A percentile compares a stretch with the other conserved stretches of the same genome.
phyloP scores from a whole-genome alignment of 805 yeast genomes.

The Priceomyces haplophilus region DNA sequence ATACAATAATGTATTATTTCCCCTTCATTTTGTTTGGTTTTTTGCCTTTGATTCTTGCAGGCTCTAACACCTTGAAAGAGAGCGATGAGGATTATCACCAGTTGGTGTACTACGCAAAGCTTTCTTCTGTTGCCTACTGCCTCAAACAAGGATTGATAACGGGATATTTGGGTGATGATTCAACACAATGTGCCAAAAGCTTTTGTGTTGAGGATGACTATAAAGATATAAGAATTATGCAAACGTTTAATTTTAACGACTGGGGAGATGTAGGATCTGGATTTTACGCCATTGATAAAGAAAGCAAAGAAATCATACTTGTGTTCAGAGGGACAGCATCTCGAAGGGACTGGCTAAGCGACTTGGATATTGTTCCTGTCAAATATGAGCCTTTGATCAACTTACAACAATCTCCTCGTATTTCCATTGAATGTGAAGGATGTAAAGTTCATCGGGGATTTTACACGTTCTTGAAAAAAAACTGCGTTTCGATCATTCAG shows the following conservation, averaged over 20 bases:
- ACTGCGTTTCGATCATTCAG: slow-evolving; percentile 36
- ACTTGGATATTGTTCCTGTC: slow-evolving; percentile 48
- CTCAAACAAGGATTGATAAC: slow-evolving; percentile 25
- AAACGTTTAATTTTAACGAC: slow-evolving; percentile 40
- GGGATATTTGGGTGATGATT: slow-evolving; percentile 22
- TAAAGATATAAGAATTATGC: slow-evolving; percentile 31
- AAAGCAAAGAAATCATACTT: slow-evolving; percentile 40
- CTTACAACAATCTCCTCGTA: neutral
- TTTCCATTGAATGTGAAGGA: slow-evolving; percentile 36
- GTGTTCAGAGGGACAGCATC: slow-evolving; percentile 66
- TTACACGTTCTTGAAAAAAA: slow-evolving; percentile 41
- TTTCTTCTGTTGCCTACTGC: slow-evolving; percentile 39
- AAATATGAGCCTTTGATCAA: slow-evolving; percentile 42
- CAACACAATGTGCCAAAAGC: slow-evolving; percentile 21
- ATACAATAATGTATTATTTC: neutral
- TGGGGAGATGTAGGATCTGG: slow-evolving; percentile 54
- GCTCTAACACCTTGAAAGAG: neutral
- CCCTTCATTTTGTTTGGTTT: neutral
- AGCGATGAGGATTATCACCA: slow-evolving; percentile 14
- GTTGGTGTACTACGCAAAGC: slow-evolving; percentile 31
- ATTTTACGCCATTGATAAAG: slow-evolving; percentile 48
- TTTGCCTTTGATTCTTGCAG: neutral
- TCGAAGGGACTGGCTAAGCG: slow-evolving; percentile 58
- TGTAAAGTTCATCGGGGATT: slow-evolving; percentile 70
- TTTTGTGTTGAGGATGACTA: slow-evolving; percentile 21